Evolutionary conservation across 2,329 filamentous ascomycete species (phyloP).

Genomic region (Colletotrichum salicis): DNA sequence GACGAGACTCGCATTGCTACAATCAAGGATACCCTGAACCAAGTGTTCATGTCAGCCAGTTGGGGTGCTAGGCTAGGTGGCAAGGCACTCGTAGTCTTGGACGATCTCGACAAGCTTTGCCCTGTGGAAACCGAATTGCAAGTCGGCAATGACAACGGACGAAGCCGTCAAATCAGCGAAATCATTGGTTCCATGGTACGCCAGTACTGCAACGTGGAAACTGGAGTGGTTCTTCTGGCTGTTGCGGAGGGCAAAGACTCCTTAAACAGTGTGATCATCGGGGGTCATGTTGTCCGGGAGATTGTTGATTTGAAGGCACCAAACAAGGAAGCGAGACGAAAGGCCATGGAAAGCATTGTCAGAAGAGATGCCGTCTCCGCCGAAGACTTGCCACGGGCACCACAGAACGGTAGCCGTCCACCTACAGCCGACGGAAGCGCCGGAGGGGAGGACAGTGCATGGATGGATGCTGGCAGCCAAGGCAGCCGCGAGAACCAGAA

Average conservation of each 20-base stretch:
- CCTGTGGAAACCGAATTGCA: constrained; percentile 94
- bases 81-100: constrained; percentile 84
- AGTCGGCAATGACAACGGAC: constrained; percentile 90
- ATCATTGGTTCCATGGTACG: constrained; percentile 83
- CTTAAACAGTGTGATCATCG: constrained; percentile 88
- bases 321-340: constrained; percentile 87
- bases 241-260: constrained; percentile 95
- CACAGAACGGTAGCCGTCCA: constrained; percentile 62
- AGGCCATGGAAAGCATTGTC: constrained; percentile 84
- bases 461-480: constrained; percentile 79
- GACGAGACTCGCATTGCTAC: constrained; percentile 90
- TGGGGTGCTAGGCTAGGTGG: constrained; percentile 93
- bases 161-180: constrained; percentile 93
- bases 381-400: constrained; percentile 46
- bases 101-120: constrained; percentile 93
- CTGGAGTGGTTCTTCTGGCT: constrained; percentile 85
- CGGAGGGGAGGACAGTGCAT: constrained; percentile 67
- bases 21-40: constrained; percentile 87
- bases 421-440: constrained; percentile 65
- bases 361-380: constrained; percentile 59
- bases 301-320: constrained; percentile 91
- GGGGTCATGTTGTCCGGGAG: constrained; percentile 91
- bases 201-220: constrained; percentile 84
- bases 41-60: constrained; percentile 86
- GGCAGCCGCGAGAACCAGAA: constrained; percentile 54